phyloP scores from a whole-genome alignment of 306 rosid species.

The Quercus mongolica region DNA sequence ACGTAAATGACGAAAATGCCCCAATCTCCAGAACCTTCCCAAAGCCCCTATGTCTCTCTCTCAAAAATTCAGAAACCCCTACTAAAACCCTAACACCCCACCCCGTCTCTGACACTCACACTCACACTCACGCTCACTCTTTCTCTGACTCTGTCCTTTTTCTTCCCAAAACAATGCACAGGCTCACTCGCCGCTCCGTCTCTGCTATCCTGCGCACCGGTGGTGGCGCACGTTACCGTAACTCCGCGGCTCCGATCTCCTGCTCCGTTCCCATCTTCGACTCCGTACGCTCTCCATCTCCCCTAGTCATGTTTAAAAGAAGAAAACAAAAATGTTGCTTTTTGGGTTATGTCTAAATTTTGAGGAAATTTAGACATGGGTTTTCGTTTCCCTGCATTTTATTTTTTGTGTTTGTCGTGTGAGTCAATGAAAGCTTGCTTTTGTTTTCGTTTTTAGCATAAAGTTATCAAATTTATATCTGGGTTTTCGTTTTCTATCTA shows the following conservation, averaged over 20 bases:
- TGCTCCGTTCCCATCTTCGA: constrained; percentile 24
- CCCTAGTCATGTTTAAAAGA: background rate
- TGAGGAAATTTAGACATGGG: background rate
- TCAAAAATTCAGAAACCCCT: constrained; percentile 29
- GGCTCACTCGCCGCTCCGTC: constrained; percentile 66
- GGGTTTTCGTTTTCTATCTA: too few relatives aligned
- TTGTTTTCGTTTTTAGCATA: too few relatives aligned
- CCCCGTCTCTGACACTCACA: background rate
- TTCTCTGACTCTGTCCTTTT: background rate
- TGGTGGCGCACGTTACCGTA: constrained; percentile 35
- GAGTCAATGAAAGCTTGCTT: too few relatives aligned
- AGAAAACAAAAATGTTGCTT: background rate
- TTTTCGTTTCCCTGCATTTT: background rate
- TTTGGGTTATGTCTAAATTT: background rate
- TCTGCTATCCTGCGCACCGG: constrained; percentile 49
- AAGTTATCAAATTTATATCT: too few relatives aligned
- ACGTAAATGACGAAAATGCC: too few relatives aligned
- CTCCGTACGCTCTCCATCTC: constrained; percentile 30
- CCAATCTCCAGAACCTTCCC: constrained; percentile 65
- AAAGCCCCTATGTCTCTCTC: constrained; percentile 19
- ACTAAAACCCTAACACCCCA: constrained; percentile 58
- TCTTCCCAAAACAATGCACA: constrained; percentile 46
- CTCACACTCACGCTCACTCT: too few relatives aligned
- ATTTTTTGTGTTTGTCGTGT: background rate
- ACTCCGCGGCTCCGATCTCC: constrained; percentile 38